Percentiles rank a stretch among this genome's conserved stretches.
These are phyloP conservation scores for Chrysoporthe puriensis DNA, from an alignment of 2,329 filamentous ascomycete species.

Conservation along the genomic window DNA sequence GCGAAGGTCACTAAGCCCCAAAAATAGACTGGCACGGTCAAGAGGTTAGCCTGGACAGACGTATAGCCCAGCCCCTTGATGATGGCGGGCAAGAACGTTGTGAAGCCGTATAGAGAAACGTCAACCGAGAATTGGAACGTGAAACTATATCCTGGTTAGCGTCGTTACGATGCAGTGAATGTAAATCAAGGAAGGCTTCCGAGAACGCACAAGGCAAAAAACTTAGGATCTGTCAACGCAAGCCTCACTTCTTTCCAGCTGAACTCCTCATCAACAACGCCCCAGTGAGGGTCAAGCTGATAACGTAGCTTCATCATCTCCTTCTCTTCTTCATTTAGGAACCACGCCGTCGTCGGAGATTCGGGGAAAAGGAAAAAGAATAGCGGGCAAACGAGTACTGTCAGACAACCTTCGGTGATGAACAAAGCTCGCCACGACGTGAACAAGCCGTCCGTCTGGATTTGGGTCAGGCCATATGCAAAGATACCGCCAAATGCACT, in stretches of 20 bases:
- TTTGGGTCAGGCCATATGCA: conserved; percentile 44
- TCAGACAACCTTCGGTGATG: conserved; percentile 45
- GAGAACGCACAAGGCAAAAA: conserved; percentile 41
- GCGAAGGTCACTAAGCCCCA: conserved; percentile 35
- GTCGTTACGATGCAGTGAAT: not conserved
- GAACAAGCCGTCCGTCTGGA: conserved; percentile 39
- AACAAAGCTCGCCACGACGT: conserved; percentile 46
- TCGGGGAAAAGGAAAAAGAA: conserved; percentile 37
- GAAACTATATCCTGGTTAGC: conserved; percentile 34
- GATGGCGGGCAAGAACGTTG: conserved; percentile 41
- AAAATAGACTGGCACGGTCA: conserved; percentile 41
- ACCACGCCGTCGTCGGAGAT: conserved; percentile 37
- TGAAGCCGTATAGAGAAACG: conserved; percentile 41
- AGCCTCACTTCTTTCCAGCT: conserved; percentile 32
- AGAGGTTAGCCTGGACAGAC: conserved; percentile 40
- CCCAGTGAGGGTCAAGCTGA: conserved; percentile 35
- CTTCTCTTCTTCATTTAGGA: conserved; percentile 34
- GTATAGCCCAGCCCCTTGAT: conserved; percentile 40
- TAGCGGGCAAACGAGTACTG: conserved; percentile 40
- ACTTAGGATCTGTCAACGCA: conserved; percentile 39
- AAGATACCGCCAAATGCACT: conserved; percentile 49
- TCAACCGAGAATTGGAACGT: conserved; percentile 39
- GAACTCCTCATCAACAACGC: conserved; percentile 34
- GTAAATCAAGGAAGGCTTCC: conserved; percentile 33
- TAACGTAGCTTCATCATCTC: conserved; percentile 35